Evolutionary conservation across 176 grass and related monocot species (phyloP).

Genomic region (Ampelocalamus luodianensis): DNA sequence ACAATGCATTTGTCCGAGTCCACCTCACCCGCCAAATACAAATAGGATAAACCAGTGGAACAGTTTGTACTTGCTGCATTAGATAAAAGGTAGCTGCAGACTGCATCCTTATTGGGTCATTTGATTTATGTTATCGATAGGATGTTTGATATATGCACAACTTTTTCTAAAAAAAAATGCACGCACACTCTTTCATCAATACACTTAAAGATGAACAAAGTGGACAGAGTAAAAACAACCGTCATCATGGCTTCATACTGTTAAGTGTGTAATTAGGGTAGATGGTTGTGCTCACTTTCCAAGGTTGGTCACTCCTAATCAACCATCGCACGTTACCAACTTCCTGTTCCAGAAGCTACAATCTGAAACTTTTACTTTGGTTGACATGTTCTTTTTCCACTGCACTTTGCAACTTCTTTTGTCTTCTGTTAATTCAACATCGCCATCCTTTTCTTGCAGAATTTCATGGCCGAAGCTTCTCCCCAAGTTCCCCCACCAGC

Average conservation of each 20-base stretch:
- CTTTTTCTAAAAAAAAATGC: background rate
- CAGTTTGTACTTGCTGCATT: background rate
- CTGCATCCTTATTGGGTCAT: background rate
- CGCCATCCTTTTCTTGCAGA: constrained; percentile 52
- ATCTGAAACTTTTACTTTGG: background rate
- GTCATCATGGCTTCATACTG: background rate
- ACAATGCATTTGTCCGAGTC: background rate
- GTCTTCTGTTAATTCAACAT: background rate
- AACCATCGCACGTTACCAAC: background rate
- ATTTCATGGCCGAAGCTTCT: constrained; percentile 94
- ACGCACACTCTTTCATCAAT: background rate
- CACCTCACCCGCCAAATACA: background rate
- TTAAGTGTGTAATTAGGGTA: background rate
- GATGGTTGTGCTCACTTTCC: background rate
- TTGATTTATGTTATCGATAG: background rate
- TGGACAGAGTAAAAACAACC: background rate
- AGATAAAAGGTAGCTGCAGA: background rate
- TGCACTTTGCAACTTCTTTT: background rate
- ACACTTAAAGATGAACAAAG: background rate
- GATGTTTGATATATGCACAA: background rate
- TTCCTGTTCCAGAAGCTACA: background rate
- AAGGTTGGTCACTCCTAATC: background rate
- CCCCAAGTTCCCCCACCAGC: constrained; percentile 53
- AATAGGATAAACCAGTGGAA: background rate
- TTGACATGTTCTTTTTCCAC: background rate